Conservation (phyloP, 371 early-diverging fungal species). For the Lichtheimia ornata region DNA sequence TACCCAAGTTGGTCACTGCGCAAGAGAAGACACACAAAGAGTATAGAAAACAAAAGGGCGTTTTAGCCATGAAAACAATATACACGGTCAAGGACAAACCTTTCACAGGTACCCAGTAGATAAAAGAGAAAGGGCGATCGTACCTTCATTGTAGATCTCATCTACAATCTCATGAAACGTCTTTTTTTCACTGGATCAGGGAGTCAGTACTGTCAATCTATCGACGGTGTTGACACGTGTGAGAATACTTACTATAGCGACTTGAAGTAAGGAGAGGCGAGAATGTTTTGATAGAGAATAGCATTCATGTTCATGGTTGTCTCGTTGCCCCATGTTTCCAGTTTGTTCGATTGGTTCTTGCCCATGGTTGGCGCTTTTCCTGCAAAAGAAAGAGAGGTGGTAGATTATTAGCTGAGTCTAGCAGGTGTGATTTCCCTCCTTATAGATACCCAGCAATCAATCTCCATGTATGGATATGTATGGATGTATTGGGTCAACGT, state of each 20-base stretch:
- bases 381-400: background rate
- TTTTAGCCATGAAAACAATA: constrained; percentile 5
- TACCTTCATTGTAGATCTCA: constrained; percentile 82
- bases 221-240: background rate
- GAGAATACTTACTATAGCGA: constrained; percentile 59
- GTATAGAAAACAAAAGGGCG: constrained; percentile 8
- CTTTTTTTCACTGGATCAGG: constrained; percentile 62
- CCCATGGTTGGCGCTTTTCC: constrained; percentile 18
- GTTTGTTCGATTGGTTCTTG: constrained; percentile 51
- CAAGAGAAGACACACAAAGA: constrained; percentile 10
- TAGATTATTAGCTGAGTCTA: too few relatives aligned
- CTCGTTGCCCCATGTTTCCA: constrained; percentile 81
- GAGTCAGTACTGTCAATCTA: constrained; percentile 5
- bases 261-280: constrained; percentile 72
- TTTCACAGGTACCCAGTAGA: constrained; percentile 16
- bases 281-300: constrained; percentile 72
- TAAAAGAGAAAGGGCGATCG: constrained; percentile 11
- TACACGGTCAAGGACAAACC: constrained; percentile 24
- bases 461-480: too few relatives aligned
- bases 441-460: too few relatives aligned
- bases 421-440: too few relatives aligned
- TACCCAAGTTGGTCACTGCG: constrained; percentile 10
- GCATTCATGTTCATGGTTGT: constrained; percentile 86
- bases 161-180: constrained; percentile 84
- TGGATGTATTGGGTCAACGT: too few relatives aligned